Evolutionary conservation across 192 early-diverging fungal species (phyloP).

Genomic region (Linnemannia schmuckeri): DNA sequence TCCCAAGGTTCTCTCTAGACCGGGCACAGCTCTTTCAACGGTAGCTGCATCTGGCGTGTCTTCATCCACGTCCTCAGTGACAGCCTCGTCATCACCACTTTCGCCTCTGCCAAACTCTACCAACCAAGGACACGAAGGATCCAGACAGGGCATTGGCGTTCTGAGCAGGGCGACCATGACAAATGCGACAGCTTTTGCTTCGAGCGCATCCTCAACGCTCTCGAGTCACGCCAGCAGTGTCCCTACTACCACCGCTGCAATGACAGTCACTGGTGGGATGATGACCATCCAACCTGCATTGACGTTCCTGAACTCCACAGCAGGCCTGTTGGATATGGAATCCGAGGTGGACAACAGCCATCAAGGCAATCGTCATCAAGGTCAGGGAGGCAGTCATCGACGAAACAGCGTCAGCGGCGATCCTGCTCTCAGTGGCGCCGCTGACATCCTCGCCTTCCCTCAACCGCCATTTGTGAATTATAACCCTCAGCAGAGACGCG

Average conservation of each 20-base stretch:
- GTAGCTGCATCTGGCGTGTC: neutral
- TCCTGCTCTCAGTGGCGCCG: neutral
- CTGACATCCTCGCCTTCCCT: neutral
- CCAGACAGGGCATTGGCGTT: neutral
- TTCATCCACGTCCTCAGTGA: neutral
- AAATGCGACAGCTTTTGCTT: neutral
- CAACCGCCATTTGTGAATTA: constrained; percentile 6
- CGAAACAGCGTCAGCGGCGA: constrained; percentile 9
- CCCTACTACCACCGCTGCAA: neutral
- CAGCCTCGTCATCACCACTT: neutral
- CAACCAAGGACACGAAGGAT: neutral
- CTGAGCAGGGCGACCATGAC: neutral
- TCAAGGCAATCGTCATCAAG: neutral
- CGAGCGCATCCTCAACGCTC: neutral
- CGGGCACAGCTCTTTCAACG: neutral
- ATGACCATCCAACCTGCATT: constrained; percentile 3
- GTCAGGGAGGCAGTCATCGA: constrained; percentile 2
- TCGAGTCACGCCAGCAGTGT: neutral
- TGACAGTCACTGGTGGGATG: neutral
- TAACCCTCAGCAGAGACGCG: constrained; percentile 11
- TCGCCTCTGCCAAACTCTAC: neutral
- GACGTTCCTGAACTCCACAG: constrained; percentile 33
- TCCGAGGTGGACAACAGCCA: neutral
- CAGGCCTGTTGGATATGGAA: constrained; percentile 14
- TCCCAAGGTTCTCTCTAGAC: neutral